These are phyloP conservation scores for Stagonosporopsis vannaccii DNA, from an alignment of 2,329 filamentous ascomycete species.

Conservation along the genomic window DNA sequence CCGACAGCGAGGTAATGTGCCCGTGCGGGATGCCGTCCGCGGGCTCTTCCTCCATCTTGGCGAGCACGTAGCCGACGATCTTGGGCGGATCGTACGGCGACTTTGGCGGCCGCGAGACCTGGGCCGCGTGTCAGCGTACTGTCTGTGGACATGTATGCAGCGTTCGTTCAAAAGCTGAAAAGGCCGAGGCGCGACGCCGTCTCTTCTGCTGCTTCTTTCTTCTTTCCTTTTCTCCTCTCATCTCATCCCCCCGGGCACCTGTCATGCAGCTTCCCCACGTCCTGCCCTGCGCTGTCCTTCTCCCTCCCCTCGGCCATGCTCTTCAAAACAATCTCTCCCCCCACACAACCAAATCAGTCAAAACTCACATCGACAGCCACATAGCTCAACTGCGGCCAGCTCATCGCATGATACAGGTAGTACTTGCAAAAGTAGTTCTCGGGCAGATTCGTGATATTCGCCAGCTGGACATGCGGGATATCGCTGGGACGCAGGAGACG, in stretches of 20 bases:
- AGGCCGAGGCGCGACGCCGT: too few species aligned
- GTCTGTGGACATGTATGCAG: too few species aligned
- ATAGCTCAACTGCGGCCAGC: conserved; percentile 96
- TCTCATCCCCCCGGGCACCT: too few species aligned
- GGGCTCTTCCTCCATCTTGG: conserved; percentile 99
- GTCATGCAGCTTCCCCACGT: too few species aligned
- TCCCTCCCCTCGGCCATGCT: background rate
- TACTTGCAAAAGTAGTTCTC: conserved; percentile 99
- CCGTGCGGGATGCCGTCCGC: conserved; percentile 89
- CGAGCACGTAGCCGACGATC: conserved; percentile 98
- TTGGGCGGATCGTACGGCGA: conserved; percentile 90
- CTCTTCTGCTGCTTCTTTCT: too few species aligned
- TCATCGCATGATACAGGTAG: conserved; percentile 98
- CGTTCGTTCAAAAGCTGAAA: too few species aligned
- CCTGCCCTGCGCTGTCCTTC: background rate
- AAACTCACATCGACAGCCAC: conserved; percentile 81
- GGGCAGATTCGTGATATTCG: conserved; percentile 97
- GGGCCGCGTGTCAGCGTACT: background rate
- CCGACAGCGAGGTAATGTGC: conserved; percentile 92
- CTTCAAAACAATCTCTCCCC: background rate
- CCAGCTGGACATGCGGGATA: conserved; percentile 92
- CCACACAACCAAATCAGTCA: background rate
- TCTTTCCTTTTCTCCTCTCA: too few species aligned
- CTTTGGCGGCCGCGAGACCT: conserved; percentile 77
- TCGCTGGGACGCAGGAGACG: conserved; percentile 82